phyloP scores from a whole-genome alignment of 2,329 filamentous ascomycete genomes.

The Scleromitrula shiraiana region DNA sequence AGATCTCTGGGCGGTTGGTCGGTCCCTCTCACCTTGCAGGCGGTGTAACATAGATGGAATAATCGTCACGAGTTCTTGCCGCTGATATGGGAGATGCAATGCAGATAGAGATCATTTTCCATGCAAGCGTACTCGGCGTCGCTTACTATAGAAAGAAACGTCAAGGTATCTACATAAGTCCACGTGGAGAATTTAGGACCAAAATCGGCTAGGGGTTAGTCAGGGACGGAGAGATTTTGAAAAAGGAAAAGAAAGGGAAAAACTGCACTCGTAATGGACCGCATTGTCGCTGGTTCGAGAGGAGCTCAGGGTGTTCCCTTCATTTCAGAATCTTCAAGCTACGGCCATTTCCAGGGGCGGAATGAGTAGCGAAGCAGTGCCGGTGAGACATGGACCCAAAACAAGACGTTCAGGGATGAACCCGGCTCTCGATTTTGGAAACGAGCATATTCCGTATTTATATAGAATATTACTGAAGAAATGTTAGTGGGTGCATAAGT shows the following conservation, averaged over 20 bases:
- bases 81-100: too few relatives aligned
- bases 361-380: background rate
- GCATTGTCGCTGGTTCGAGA: slow-evolving; percentile 3
- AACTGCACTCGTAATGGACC: too few relatives aligned
- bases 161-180: background rate
- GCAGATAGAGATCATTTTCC: too few relatives aligned
- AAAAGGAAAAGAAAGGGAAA: slow-evolving; percentile 1
- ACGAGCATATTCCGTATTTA: background rate
- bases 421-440: background rate
- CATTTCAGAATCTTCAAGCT: slow-evolving; percentile 3
- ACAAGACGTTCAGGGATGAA: background rate
- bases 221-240: background rate
- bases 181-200: slow-evolving; percentile 1
- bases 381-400: slow-evolving; percentile 5
- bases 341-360: background rate
- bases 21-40: too few relatives aligned
- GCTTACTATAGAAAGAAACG: background rate
- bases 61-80: too few relatives aligned
- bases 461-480: too few relatives aligned
- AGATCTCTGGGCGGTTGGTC: too few relatives aligned
- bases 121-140: background rate
- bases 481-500: slow-evolving; percentile 5
- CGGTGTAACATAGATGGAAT: too few relatives aligned
- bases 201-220: slow-evolving; percentile 2
- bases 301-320: slow-evolving; percentile 1